Percentiles rank a stretch among this genome's conserved stretches.
Conservation (phyloP, 768 basidiomycete species). For the Rhizopogon vinicolor region DNA sequence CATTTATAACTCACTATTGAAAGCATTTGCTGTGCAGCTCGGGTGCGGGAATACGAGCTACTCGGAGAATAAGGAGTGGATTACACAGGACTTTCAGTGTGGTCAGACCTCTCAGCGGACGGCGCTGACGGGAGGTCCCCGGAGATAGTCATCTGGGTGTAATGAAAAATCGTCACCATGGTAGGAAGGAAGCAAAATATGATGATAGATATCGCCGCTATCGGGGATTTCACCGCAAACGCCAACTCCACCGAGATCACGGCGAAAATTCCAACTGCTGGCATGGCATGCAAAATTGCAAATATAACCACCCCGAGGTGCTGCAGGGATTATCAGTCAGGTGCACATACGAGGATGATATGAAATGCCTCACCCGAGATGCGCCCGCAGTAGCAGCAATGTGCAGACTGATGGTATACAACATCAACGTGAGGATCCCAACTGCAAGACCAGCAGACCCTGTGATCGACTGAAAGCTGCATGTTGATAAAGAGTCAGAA, state of each 20-base stretch:
- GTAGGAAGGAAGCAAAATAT: constrained; percentile 17
- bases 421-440: too few species aligned
- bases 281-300: constrained; percentile 17
- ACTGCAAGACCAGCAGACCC: too few species aligned
- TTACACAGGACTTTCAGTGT: not conserved
- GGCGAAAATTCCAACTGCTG: constrained; percentile 19
- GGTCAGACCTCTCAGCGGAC: not conserved
- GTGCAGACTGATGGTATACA: too few species aligned
- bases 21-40: not conserved
- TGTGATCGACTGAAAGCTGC: too few species aligned
- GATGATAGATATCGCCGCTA: constrained; percentile 10
- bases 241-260: constrained; percentile 15
- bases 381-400: too few species aligned
- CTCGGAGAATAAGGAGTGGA: not conserved
- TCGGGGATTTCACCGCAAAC: constrained; percentile 17
- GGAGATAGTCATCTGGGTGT: not conserved
- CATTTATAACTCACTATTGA: not conserved
- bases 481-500: too few species aligned
- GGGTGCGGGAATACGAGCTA: too few species aligned
- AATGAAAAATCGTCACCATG: constrained; percentile 7
- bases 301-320: constrained; percentile 11
- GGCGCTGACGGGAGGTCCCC: not conserved
- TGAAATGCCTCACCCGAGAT: constrained; percentile 7
- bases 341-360: too few species aligned
- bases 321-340: too few species aligned